Evolutionary conservation across 2,329 filamentous ascomycete species (phyloP).

Genomic region (Hymenoscyphus scutula): DNA sequence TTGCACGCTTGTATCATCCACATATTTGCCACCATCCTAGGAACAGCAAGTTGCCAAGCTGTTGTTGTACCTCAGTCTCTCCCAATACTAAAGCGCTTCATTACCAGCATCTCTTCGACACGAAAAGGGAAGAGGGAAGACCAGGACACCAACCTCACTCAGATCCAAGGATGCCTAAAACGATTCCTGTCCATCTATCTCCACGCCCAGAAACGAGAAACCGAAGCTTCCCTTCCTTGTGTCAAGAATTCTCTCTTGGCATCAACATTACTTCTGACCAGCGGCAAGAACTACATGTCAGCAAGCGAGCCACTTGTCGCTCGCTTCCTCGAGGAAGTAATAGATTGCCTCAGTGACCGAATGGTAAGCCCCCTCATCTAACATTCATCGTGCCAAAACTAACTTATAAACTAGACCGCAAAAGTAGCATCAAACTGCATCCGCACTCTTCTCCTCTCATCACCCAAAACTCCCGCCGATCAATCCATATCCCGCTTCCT

Average conservation of each 20-base stretch:
- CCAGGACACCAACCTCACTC: conserved; percentile 41
- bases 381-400: conserved; percentile 16
- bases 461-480: conserved; percentile 61
- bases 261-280: conserved; percentile 84
- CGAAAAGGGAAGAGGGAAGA: conserved; percentile 38
- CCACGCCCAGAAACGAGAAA: conserved; percentile 71
- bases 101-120: conserved; percentile 66
- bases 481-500: conserved; percentile 72
- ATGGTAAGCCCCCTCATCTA: conserved; percentile 52
- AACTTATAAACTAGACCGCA: conserved; percentile 57
- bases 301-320: conserved; percentile 72
- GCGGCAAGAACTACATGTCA: conserved; percentile 69
- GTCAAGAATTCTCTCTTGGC: conserved; percentile 92
- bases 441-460: conserved; percentile 73
- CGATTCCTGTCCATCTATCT: conserved; percentile 80
- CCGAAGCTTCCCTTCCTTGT: conserved; percentile 73
- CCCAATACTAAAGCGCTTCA: conserved; percentile 87
- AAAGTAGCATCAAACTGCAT: conserved; percentile 90
- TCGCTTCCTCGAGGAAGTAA: conserved; percentile 73
- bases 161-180: conserved; percentile 78
- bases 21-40: conserved; percentile 90
- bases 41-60: conserved; percentile 82
- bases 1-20: conserved; percentile 95
- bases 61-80: conserved; percentile 86
- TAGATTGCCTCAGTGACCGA: conserved; percentile 78